A percentile compares a stretch with the other conserved stretches of the same genome.
Evolutionary conservation across 1,284 basidiomycete species (phyloP).

Genomic region (Megacollybia platyphylla): DNA sequence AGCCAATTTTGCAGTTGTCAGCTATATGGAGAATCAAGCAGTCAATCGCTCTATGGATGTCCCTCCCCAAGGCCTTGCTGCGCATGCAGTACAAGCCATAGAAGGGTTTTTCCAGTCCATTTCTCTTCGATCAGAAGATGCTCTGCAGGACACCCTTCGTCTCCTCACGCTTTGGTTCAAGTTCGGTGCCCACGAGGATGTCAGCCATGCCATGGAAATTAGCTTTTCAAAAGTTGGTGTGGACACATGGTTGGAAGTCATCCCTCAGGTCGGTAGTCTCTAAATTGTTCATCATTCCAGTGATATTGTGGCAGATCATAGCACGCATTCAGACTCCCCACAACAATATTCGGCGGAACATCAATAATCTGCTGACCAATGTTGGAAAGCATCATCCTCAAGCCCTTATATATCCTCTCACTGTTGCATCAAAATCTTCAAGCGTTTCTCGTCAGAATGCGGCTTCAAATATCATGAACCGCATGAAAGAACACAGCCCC

Average conservation of each 20-base stretch:
- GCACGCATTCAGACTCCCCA: conserved; percentile 96
- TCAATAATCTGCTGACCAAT: conserved; percentile 83
- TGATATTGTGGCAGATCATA: conserved; percentile 63
- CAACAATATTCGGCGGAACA: conserved; percentile 77
- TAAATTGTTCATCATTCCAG: not conserved
- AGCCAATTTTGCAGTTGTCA: conserved; percentile 92
- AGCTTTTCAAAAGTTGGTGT: conserved; percentile 89
- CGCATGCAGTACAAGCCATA: conserved; percentile 91
- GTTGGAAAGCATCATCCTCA: conserved; percentile 97
- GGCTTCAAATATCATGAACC: conserved; percentile 83
- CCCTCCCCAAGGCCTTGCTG: conserved; percentile 62
- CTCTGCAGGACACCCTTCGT: conserved; percentile 90
- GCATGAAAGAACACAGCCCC: conserved; percentile 89
- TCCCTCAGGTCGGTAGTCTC: conserved; percentile 69
- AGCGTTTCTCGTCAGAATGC: conserved; percentile 76
- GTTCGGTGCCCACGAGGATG: conserved; percentile 86
- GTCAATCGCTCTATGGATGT: conserved; percentile 53
- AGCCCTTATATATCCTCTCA: conserved; percentile 95
- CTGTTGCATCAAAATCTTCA: conserved; percentile 95
- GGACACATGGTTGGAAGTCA: conserved; percentile 98
- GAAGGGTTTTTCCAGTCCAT: conserved; percentile 97
- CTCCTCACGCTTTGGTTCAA: conserved; percentile 98
- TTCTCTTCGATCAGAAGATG: conserved; percentile 79
- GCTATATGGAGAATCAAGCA: conserved; percentile 62
- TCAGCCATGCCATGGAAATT: conserved; percentile 80